These are phyloP conservation scores for Simplicillium sp. DNA, from an alignment of 2,329 filamentous ascomycete genomes.

Conservation along the genomic window DNA sequence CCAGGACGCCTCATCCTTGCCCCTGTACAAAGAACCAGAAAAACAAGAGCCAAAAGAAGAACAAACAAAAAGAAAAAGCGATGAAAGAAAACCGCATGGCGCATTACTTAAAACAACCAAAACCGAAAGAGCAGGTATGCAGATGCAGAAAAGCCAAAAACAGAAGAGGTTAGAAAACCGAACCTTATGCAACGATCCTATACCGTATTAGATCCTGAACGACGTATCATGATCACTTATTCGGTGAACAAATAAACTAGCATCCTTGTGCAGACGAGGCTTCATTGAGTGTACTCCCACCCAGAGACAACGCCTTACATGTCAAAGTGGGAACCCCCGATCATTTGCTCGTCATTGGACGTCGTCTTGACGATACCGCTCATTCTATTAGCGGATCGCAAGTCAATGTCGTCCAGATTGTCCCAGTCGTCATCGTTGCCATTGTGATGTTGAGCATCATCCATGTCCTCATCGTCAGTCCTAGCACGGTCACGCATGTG, in stretches of 20 bases:
- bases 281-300: too few relatives aligned
- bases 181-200: too few relatives aligned
- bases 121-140: too few relatives aligned
- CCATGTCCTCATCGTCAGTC: conserved; percentile 50
- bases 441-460: conserved; percentile 34
- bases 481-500: conserved; percentile 53
- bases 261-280: conserved; percentile 3
- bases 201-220: too few relatives aligned
- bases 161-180: too few relatives aligned
- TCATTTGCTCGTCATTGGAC: conserved; percentile 53
- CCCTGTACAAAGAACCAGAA: background rate
- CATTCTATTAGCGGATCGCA: conserved; percentile 48
- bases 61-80: background rate
- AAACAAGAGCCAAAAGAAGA: conserved; percentile 2
- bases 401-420: conserved; percentile 45
- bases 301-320: conserved; percentile 29
- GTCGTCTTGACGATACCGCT: conserved; percentile 51
- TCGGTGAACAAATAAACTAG: conserved; percentile 7
- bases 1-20: too few relatives aligned
- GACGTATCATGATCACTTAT: too few relatives aligned
- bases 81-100: too few relatives aligned
- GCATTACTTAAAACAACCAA: too few relatives aligned
- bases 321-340: conserved; percentile 54
- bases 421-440: conserved; percentile 47
- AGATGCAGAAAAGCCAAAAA: too few relatives aligned